Conservation (phyloP, 2,329 filamentous ascomycete species). For the Colletotrichum chrysophilum region DNA sequence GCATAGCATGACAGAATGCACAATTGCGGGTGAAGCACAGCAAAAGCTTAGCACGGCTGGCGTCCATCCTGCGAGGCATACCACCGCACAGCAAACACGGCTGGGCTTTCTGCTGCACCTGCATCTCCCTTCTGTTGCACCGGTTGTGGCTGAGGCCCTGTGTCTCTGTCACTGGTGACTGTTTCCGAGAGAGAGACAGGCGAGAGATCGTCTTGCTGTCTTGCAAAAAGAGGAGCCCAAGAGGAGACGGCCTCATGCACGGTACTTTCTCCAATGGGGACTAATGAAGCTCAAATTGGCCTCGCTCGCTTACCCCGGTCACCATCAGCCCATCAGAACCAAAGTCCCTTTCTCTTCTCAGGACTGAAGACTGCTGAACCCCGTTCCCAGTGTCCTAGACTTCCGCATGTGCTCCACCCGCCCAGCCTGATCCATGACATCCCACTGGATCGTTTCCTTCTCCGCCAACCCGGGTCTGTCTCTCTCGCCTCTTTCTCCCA, state of each 20-base stretch:
- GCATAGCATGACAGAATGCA: background rate
- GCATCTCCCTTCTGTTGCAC: background rate
- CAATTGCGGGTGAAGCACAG: background rate
- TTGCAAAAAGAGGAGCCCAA: background rate
- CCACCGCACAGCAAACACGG: background rate
- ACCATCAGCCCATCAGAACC: constrained; percentile 18
- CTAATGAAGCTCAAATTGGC: constrained; percentile 10
- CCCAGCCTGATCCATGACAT: background rate
- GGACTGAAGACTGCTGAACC: background rate
- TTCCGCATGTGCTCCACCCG: background rate
- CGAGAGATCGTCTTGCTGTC: background rate
- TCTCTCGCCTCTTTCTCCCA: background rate
- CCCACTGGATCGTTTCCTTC: constrained; percentile 5
- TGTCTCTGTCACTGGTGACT: background rate
- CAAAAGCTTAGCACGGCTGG: background rate
- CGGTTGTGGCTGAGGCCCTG: constrained; percentile 10
- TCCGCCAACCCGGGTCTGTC: constrained; percentile 3
- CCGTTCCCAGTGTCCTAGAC: background rate
- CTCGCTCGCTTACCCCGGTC: constrained; percentile 16
- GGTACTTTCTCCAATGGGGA: constrained; percentile 10
- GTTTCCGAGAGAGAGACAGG: background rate
- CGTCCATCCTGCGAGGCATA: background rate
- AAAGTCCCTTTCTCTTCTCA: background rate
- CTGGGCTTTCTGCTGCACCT: background rate
- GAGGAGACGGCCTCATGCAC: constrained; percentile 6